Conservation (phyloP, 495 filamentous ascomycete species). For the Aspergillus incahuasiensis region DNA sequence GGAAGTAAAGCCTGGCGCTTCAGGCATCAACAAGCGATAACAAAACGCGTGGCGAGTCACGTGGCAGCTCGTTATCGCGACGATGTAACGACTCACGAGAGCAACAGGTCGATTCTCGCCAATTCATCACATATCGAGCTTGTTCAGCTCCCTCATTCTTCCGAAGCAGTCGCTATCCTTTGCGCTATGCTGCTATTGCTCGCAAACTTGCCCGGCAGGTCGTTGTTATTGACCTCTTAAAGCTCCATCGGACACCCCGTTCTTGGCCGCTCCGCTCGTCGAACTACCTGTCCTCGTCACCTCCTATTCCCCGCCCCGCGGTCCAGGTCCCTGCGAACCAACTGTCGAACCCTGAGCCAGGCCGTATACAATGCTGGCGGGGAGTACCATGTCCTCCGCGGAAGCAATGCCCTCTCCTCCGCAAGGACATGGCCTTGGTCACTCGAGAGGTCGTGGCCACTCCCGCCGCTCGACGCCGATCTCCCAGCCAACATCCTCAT, state of each 20-base stretch:
- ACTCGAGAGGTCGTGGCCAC: slow-evolving; percentile 39
- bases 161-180: not conserved
- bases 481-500: slow-evolving; percentile 24
- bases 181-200: slow-evolving; percentile 20
- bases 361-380: slow-evolving; percentile 37
- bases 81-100: not conserved
- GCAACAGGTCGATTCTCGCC: not conserved
- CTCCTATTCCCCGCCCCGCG: slow-evolving; percentile 3
- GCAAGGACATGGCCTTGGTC: slow-evolving; percentile 29
- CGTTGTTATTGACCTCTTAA: slow-evolving; percentile 19
- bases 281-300: slow-evolving; percentile 10
- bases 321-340: slow-evolving; percentile 11
- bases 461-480: slow-evolving; percentile 36
- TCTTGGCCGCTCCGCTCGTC: slow-evolving; percentile 8
- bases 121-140: not conserved
- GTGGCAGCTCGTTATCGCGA: slow-evolving; percentile 17
- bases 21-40: slow-evolving; percentile 10
- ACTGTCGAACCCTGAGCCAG: slow-evolving; percentile 3
- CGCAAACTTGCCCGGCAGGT: slow-evolving; percentile 12
- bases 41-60: slow-evolving; percentile 1
- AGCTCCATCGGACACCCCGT: slow-evolving; percentile 11
- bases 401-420: slow-evolving; percentile 26
- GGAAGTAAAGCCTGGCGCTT: not conserved
- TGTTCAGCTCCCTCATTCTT: not conserved
- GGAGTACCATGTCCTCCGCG: slow-evolving; percentile 28